Evolutionary conservation across 371 early-diverging fungal species (phyloP), one percentile per base, ranked within the genome.

Genomic region (Rhizopus microsporus): DNA sequence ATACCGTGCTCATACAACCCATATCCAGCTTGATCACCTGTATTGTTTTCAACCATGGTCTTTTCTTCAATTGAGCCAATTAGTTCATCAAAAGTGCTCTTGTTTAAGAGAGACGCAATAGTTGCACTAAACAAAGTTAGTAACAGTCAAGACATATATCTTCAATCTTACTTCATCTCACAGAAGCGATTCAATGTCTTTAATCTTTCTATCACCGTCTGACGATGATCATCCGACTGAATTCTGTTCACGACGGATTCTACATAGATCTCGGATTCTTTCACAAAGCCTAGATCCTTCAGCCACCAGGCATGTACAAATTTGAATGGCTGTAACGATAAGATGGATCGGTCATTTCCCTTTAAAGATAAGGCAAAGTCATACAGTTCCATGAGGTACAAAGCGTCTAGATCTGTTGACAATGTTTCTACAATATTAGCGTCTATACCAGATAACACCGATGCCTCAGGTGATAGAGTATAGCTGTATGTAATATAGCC

Each of bases 241-340:
- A 94, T 72, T 23, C 88, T 78, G 13, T 73, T 71, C 16, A 87
- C 83, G 48, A 95, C 80, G 0, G 89, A 74, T 17, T 91, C 91
- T 57, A 87, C 84, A 57, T 93, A 93, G 42, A 81, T 75, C 48
- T 78, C 71, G 0, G 95, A 91, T 53, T 87, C 84, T 10, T 83
- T 76, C 2, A 81, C 63, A 54, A 84, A 80, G 8, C 95, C 94
- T 48, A 82, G 68, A 47, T 94, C 96, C 5, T 83, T 77, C 7
- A 97, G 76, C 78, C 86, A 84, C 88, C 87, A 89, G 15, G 94
- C 94, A 59, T 90, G 84, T 12, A 77, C 55, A 2, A 97, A 71
- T 62, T 95, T 95, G 78, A 89, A 93, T 0, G 87, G 85, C 65
- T 94, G 95, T 45, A 94, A 62, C n/a, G 83, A 57, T 6, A 69